Evolutionary conservation across 2,329 filamentous ascomycete species (phyloP).

Genomic region (Xylogone sp.): DNA sequence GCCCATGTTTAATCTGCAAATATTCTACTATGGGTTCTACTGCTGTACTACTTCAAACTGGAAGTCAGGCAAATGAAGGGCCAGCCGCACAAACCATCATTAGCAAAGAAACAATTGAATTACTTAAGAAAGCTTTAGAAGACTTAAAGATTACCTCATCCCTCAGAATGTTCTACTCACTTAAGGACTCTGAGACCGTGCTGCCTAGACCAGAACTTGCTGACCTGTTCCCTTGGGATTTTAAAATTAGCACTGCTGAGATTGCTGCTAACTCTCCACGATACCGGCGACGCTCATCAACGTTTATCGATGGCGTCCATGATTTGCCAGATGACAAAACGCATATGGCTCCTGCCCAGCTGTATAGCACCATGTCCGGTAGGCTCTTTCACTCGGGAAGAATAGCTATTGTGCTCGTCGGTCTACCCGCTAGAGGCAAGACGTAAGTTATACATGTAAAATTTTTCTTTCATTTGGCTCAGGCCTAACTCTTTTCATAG

Average conservation of each 20-base stretch:
- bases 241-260: constrained; percentile 68
- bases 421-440: constrained; percentile 90
- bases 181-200: constrained; percentile 9
- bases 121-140: background rate
- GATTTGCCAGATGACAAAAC: constrained; percentile 75
- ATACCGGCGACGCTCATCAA: constrained; percentile 89
- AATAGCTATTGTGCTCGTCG: constrained; percentile 96
- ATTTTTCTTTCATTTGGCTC: background rate
- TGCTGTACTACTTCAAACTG: background rate
- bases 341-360: constrained; percentile 87
- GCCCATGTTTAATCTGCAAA: background rate
- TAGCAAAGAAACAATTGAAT: background rate
- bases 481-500: constrained; percentile 35
- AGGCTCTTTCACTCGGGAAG: constrained; percentile 94
- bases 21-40: background rate
- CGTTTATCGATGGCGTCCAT: constrained; percentile 95
- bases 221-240: constrained; percentile 3
- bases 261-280: constrained; percentile 86
- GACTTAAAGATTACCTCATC: background rate
- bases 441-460: constrained; percentile 54
- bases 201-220: constrained; percentile 7
- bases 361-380: constrained; percentile 97
- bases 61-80: background rate
- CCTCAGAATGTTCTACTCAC: background rate
- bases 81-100: background rate